phyloP scores from a whole-genome alignment of 805 yeast species.

The Suhomyces faveliae region DNA sequence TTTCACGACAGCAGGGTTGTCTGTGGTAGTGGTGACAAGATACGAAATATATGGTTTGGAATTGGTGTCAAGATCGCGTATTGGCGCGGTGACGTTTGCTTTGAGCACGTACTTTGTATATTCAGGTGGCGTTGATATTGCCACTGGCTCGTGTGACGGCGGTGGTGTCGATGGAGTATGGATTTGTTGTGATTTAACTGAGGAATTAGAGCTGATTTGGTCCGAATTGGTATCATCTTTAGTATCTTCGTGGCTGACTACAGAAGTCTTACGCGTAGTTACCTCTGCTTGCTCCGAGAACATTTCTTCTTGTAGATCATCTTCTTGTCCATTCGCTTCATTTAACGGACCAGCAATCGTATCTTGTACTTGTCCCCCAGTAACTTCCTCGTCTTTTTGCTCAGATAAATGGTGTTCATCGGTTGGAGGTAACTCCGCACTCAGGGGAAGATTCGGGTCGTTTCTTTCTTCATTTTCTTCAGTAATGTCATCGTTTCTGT shows the following conservation, averaged over 20 bases:
- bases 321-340: neutral
- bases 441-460: conserved; percentile 1
- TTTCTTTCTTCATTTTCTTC: conserved; percentile 1
- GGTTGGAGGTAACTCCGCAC: neutral
- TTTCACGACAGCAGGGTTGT: conserved; percentile 55
- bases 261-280: neutral
- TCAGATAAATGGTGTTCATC: neutral
- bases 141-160: neutral
- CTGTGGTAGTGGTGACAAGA: conserved; percentile 59
- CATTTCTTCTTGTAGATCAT: neutral
- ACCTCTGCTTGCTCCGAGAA: neutral
- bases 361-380: neutral
- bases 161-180: neutral
- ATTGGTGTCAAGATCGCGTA: conserved; percentile 64
- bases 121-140: neutral
- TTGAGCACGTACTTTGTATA: conserved; percentile 13
- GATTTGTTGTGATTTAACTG: neutral
- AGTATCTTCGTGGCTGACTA: conserved; percentile 1
- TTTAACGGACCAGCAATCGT: neutral
- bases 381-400: neutral
- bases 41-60: conserved; percentile 78
- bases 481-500: conserved; percentile 1
- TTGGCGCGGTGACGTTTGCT: conserved; percentile 55
- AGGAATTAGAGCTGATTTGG: neutral
- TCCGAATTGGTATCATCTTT: neutral